A percentile compares a stretch with the other conserved stretches of the same genome.
These are phyloP conservation scores for Fraxinus greggii DNA, from an alignment of 305 asterid species.

Conservation along the genomic window DNA sequence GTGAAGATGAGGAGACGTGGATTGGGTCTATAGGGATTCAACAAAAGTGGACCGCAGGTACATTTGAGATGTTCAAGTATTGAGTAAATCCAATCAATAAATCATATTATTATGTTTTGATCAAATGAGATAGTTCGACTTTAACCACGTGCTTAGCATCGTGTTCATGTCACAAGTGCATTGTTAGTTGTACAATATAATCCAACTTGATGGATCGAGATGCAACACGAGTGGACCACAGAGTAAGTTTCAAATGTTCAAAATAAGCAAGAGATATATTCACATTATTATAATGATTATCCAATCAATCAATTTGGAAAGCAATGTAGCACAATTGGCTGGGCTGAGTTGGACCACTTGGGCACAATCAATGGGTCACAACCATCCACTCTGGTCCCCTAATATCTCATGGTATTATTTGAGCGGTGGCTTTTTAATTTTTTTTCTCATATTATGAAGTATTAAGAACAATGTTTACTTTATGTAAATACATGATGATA, in stretches of 20 bases:
- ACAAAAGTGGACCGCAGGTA: neutral
- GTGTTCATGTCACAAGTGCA: neutral
- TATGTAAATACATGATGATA: neutral
- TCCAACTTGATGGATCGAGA: neutral
- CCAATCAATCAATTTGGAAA: conserved; percentile 17
- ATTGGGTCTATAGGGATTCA: neutral
- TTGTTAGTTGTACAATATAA: neutral
- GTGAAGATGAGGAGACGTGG: neutral
- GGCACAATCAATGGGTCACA: conserved; percentile 25
- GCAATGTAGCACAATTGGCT: neutral
- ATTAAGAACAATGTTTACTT: neutral
- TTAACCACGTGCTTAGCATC: neutral
- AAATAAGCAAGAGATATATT: neutral
- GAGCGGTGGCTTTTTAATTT: neutral
- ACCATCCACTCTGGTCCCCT: neutral
- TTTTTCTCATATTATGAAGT: neutral
- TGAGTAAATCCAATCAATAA: neutral
- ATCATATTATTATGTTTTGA: neutral
- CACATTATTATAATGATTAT: neutral
- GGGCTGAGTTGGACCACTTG: conserved; percentile 32
- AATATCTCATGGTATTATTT: neutral
- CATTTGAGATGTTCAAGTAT: neutral
- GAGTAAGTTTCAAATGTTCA: neutral
- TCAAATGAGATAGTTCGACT: neutral
- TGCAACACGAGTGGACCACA: neutral